These are phyloP conservation scores for Tetraselmis chui DNA, from an alignment of 139 green algal species.

Conservation along the genomic window DNA sequence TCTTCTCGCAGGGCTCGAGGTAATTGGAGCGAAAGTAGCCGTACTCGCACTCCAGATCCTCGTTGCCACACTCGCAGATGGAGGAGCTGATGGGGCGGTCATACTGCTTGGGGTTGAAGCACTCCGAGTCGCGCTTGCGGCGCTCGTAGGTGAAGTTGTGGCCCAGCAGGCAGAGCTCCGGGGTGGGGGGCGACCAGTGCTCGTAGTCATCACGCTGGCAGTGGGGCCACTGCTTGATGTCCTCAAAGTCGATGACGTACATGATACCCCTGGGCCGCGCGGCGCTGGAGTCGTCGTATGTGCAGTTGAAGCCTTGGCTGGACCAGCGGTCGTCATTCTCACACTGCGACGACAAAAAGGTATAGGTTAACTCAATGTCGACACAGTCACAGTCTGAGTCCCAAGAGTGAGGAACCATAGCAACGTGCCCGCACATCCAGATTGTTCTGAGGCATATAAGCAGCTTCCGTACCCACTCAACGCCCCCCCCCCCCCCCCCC, in stretches of 20 bases:
- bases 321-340: not conserved
- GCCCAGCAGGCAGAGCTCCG: slow-evolving; percentile 3
- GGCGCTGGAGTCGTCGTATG: not conserved
- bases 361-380: no score
- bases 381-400: no score
- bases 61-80: slow-evolving; percentile 4
- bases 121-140: slow-evolving; percentile 4
- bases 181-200: not conserved
- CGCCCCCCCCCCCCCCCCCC: no score
- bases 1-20: not conserved
- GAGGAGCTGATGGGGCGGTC: not conserved
- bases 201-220: slow-evolving; percentile 5
- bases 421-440: no score
- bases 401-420: no score
- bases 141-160: slow-evolving; percentile 6
- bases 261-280: not conserved
- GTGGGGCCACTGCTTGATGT: slow-evolving; percentile 5
- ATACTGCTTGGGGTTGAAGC: slow-evolving; percentile 8
- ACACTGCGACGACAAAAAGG: no score
- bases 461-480: no score
- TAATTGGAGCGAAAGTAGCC: not conserved
- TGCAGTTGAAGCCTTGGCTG: not conserved
- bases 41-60: slow-evolving; percentile 9
- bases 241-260: slow-evolving; percentile 8
- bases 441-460: no score